These are phyloP conservation scores for Corniculantispora saksenae DNA, from an alignment of 2,329 filamentous ascomycete species.

Conservation along the genomic window DNA sequence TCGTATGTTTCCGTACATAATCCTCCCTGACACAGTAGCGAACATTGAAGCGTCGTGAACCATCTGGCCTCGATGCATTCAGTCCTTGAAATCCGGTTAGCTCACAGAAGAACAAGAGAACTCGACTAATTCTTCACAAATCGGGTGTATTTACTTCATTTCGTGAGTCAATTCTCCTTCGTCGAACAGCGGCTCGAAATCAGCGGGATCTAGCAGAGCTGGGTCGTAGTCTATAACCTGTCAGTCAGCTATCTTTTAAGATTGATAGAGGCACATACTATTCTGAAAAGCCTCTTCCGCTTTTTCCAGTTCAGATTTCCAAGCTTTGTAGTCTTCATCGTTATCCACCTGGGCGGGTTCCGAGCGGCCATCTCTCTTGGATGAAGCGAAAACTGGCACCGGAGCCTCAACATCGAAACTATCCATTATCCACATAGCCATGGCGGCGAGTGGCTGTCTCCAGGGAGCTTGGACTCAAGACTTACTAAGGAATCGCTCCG, in stretches of 20 bases:
- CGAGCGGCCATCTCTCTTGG: not conserved
- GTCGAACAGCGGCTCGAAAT: not conserved
- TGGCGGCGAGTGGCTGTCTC: not conserved
- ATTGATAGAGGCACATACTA: not conserved
- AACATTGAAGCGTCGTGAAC: not conserved
- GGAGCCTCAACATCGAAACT: not conserved
- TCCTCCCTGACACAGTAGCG: not conserved
- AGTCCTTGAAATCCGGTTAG: not conserved
- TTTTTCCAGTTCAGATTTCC: not conserved
- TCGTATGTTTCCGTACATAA: not conserved
- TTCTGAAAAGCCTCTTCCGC: not conserved
- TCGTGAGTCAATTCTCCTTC: not conserved
- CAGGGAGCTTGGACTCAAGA: too few relatives aligned
- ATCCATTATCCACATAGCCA: conserved; percentile 1
- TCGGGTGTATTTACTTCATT: not conserved
- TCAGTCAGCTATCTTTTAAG: too few relatives aligned
- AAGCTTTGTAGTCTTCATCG: not conserved
- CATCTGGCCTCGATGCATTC: not conserved
- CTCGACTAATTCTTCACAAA: too few relatives aligned
- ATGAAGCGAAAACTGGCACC: not conserved
- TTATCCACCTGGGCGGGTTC: not conserved
- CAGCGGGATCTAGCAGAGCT: not conserved
- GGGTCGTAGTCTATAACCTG: not conserved
- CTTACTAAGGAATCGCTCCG: too few relatives aligned
- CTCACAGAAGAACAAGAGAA: too few relatives aligned